Percentiles rank a stretch among this genome's conserved stretches.
Conservation (phyloP, 768 basidiomycete genomes). For the Boletus huronensis region DNA sequence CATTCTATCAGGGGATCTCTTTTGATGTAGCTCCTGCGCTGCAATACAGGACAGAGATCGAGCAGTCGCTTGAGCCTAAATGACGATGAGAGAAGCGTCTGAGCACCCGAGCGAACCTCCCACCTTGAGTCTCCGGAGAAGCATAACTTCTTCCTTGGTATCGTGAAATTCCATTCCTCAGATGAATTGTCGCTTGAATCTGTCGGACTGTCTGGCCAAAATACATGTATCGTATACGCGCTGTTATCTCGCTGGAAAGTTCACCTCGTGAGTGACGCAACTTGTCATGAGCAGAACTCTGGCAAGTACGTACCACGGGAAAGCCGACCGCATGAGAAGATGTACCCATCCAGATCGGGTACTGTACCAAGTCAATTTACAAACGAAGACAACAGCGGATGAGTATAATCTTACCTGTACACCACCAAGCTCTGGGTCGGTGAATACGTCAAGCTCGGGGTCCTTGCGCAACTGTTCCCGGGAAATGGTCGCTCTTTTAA, state of each 20-base stretch:
- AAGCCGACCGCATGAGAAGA: constrained; percentile 13
- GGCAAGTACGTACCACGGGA: constrained; percentile 11
- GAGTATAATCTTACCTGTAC: constrained; percentile 6
- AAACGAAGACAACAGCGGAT: background rate
- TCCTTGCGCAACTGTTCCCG: constrained; percentile 39
- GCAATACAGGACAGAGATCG: constrained; percentile 32
- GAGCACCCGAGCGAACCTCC: constrained; percentile 2
- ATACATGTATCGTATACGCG: constrained; percentile 35
- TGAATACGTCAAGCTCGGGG: constrained; percentile 33
- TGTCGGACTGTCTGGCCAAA: constrained; percentile 34
- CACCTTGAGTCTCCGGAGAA: constrained; percentile 37
- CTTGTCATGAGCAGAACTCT: background rate
- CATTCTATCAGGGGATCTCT: constrained; percentile 37
- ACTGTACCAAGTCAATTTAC: constrained; percentile 1
- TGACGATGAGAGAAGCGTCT: background rate
- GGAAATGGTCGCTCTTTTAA: constrained; percentile 40
- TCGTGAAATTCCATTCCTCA: constrained; percentile 31
- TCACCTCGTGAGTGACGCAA: background rate
- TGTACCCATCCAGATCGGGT: constrained; percentile 23
- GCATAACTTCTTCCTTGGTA: constrained; percentile 33
- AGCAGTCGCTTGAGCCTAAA: constrained; percentile 35
- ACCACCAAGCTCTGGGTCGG: constrained; percentile 11
- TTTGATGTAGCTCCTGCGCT: constrained; percentile 34
- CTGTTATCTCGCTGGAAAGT: constrained; percentile 30
- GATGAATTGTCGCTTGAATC: constrained; percentile 26